Evolutionary conservation across 192 early-diverging fungal genomes (phyloP), one percentile per base, ranked within the genome.

Genomic region (Backusella psychrophila): DNA sequence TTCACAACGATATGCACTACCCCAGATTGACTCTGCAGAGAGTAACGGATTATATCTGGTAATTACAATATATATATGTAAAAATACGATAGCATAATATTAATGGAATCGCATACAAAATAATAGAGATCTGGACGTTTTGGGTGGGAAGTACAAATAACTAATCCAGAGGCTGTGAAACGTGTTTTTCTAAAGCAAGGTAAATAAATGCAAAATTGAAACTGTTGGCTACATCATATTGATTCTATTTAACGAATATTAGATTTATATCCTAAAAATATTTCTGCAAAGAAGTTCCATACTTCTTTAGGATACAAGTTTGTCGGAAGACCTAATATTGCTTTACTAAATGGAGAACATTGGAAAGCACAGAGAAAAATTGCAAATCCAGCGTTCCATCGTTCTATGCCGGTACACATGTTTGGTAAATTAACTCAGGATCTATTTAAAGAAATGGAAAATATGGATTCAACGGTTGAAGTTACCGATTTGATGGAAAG

Each of bases 341-440:
- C 19, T 1, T 1, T 49, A 1, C 6, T 49, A 6, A 49, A 49
- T 49, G 46, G 46, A 19, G 46, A 49, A 49, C 46, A 49, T 19
- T 49, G 46, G 46, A 49, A 49, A 49, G 6, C 31, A 56, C 46
- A 63, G 19, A 34, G 26, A 21, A 46, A 79, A 41, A 71, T 79
- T 6, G 73, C 67, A 41, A 75, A 78, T 67, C 76, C 76, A 53
- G 80, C 73, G 23, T 81, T 81, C 66, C 70, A 78, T 42, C 68
- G 76, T n/a, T 73, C 80, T 11, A 75, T 81, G 67, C 80, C 76
- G 8, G 76, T 75, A 2, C 53, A 71, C 3, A 35, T 77, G 5
- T 81, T 81, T 72, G 73, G 76, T 15, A 15, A 39, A 17, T 21
- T 78, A n/a, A 72, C 73, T 14, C 69, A 77, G n/a, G 63, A 31